phyloP scores from a whole-genome alignment of 768 basidiomycete species.

The Tricholoma saponaceum region DNA sequence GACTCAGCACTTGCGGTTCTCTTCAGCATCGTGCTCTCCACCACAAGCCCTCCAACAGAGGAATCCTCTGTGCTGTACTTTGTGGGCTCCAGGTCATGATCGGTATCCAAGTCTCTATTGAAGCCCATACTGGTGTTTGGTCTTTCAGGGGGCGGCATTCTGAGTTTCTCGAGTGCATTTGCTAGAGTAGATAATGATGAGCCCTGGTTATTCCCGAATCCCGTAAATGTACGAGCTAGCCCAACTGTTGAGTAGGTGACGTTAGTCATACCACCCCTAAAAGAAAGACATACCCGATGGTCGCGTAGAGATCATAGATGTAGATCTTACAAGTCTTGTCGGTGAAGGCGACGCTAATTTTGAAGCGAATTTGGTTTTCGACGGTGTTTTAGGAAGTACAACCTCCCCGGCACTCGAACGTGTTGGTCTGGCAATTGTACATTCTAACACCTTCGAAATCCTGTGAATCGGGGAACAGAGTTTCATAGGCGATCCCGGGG shows the following conservation, averaged over 20 bases:
- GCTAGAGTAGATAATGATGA: conserved; percentile 61
- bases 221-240: conserved; percentile 22
- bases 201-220: conserved; percentile 14
- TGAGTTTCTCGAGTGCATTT: conserved; percentile 67
- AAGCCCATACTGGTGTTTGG: conserved; percentile 74
- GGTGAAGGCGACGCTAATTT: conserved; percentile 27
- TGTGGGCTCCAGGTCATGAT: conserved; percentile 8
- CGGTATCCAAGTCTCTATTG: conserved; percentile 32
- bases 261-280: background rate
- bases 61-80: conserved; percentile 9
- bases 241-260: conserved; percentile 10
- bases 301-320: conserved; percentile 22
- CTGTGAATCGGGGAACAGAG: conserved; percentile 23
- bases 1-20: conserved; percentile 1
- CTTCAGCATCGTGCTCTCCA: background rate
- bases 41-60: background rate
- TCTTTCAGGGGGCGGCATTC: conserved; percentile 57
- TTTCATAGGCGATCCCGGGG: conserved; percentile 31
- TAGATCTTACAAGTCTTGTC: conserved; percentile 27
- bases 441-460: conserved; percentile 1
- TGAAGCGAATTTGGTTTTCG: conserved; percentile 11
- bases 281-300: conserved; percentile 23
- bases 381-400: conserved; percentile 22
- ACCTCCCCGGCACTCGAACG: conserved; percentile 18
- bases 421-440: conserved; percentile 14